Conservation (phyloP, 805 yeast genomes). For the Suhomyces prunicola region DNA sequence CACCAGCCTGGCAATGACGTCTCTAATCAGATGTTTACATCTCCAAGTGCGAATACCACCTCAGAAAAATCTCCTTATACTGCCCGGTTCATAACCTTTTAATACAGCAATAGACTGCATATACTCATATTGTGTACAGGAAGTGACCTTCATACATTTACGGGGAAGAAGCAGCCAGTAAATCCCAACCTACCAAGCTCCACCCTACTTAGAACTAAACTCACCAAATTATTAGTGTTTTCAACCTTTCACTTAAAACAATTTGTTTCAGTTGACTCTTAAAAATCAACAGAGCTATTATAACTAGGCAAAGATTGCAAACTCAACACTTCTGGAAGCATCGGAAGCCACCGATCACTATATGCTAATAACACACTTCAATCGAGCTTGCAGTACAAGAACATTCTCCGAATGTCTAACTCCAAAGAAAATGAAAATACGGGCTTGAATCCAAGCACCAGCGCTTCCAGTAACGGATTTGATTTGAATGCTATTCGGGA, state of each 20-base stretch:
- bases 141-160: neutral
- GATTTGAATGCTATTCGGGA: slow-evolving; percentile 21
- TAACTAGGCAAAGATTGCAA: neutral
- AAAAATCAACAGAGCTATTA: neutral
- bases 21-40: neutral
- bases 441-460: neutral
- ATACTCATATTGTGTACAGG: neutral
- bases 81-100: neutral
- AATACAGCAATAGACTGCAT: neutral
- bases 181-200: neutral
- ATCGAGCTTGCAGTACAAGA: neutral
- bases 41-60: neutral
- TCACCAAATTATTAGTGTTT: neutral
- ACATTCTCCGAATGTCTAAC: neutral
- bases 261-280: too few species aligned
- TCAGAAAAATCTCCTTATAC: neutral
- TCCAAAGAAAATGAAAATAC: neutral
- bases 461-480: slow-evolving; percentile 3
- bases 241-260: too few species aligned
- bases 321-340: neutral
- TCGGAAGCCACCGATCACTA: neutral
- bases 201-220: neutral
- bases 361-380: neutral
- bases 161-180: neutral
- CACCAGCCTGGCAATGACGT: neutral